Evolutionary conservation across 305 asterid species (phyloP).

Genomic region (Solanum hybrid): DNA sequence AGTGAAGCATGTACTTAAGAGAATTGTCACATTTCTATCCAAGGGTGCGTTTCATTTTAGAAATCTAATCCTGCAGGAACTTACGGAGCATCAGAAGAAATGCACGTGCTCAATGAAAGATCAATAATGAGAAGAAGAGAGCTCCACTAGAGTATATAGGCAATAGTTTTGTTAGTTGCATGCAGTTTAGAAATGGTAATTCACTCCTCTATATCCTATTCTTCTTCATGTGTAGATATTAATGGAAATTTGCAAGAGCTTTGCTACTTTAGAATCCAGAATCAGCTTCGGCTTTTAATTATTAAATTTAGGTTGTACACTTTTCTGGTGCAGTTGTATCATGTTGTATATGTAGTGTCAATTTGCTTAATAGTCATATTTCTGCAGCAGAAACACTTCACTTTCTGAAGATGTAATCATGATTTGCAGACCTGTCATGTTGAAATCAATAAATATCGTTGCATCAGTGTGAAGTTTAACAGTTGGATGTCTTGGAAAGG

Average conservation of each 20-base stretch:
- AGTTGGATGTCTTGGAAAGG: background rate
- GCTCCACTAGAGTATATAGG: slow-evolving; percentile 15
- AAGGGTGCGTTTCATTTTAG: background rate
- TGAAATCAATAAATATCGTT: slow-evolving; percentile 1
- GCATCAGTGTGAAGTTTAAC: background rate
- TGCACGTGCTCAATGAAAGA: slow-evolving; percentile 53
- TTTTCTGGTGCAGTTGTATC: slow-evolving; percentile 10
- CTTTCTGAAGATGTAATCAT: background rate
- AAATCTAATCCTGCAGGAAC: slow-evolving; percentile 46
- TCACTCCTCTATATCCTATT: slow-evolving; percentile 8
- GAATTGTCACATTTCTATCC: background rate
- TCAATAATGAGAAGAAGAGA: slow-evolving; percentile 21
- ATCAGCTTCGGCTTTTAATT: slow-evolving; percentile 3
- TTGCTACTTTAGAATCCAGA: slow-evolving; percentile 7
- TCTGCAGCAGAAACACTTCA: background rate
- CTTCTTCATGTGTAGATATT: slow-evolving; percentile 14
- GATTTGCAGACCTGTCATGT: background rate
- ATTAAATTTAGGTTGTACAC: slow-evolving; percentile 1
- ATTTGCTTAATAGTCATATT: background rate
- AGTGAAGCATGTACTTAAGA: background rate
- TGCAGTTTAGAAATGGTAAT: background rate
- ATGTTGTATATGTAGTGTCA: slow-evolving; percentile 10
- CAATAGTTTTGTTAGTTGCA: slow-evolving; percentile 8
- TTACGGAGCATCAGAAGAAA: slow-evolving; percentile 69
- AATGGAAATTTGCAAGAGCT: slow-evolving; percentile 5